These are phyloP conservation scores for Pseudocercospora fuligena DNA, from an alignment of 2,329 filamentous ascomycete genomes.

Conservation along the genomic window DNA sequence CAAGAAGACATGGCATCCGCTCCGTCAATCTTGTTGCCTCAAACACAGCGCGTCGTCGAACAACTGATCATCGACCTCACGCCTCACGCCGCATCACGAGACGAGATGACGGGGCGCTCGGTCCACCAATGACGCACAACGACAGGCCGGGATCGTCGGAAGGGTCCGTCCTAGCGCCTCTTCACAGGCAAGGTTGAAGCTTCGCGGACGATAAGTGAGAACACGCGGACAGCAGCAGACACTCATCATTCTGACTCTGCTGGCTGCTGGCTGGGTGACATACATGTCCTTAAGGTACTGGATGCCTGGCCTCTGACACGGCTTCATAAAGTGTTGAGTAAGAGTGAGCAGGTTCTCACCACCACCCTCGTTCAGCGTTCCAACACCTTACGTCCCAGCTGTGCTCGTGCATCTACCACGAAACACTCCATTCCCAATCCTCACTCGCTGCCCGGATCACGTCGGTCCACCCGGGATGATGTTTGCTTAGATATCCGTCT, in stretches of 20 bases:
- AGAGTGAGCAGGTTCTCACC: not conserved
- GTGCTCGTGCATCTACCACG: not conserved
- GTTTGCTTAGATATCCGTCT: conserved; percentile 2
- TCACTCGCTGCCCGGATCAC: conserved; percentile 9
- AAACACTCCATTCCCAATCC: not conserved
- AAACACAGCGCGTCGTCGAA: not conserved
- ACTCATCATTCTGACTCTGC: not conserved
- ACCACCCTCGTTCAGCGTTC: not conserved
- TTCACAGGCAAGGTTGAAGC: not conserved
- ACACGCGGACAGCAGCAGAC: too few relatives aligned
- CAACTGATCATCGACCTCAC: conserved; percentile 6
- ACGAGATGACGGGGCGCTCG: conserved; percentile 7
- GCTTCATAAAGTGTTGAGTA: not conserved
- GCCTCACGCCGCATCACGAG: conserved; percentile 4
- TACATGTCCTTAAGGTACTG: too few relatives aligned
- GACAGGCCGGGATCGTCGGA: not conserved
- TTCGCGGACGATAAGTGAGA: not conserved
- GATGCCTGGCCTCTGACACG: not conserved
- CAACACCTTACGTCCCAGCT: not conserved
- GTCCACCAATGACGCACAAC: not conserved
- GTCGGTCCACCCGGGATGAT: conserved; percentile 3
- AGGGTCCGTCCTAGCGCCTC: not conserved
- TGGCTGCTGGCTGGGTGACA: not conserved
- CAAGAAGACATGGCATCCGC: conserved; percentile 3
- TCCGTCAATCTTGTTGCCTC: conserved; percentile 20